phyloP scores from a whole-genome alignment of 2,329 filamentous ascomycete species.

The Corynespora cassiicola region DNA sequence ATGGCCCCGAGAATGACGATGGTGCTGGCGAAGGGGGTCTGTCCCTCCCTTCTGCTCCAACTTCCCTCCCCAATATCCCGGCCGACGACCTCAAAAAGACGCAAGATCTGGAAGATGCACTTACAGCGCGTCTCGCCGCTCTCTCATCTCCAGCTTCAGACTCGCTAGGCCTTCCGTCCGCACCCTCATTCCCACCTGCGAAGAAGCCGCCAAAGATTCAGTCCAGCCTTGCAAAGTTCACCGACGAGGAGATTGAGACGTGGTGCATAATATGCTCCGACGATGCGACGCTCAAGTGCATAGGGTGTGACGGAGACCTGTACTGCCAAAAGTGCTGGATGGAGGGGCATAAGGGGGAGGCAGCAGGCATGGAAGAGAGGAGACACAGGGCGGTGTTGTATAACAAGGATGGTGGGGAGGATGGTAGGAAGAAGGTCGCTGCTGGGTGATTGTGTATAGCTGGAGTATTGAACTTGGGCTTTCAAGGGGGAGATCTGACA shows the following conservation, averaged over 20 bases:
- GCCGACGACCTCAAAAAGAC: slow-evolving; percentile 30
- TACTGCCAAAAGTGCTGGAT: slow-evolving; percentile 83
- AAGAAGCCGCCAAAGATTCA: slow-evolving; percentile 42
- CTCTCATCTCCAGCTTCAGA: slow-evolving; percentile 41
- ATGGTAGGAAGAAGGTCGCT: slow-evolving; percentile 24
- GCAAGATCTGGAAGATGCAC: slow-evolving; percentile 50
- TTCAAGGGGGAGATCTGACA: too few relatives aligned
- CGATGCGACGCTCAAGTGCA: slow-evolving; percentile 74
- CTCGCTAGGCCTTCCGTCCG: slow-evolving; percentile 51
- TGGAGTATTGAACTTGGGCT: too few relatives aligned
- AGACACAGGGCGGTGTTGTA: slow-evolving; percentile 72
- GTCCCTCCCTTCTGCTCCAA: slow-evolving; percentile 54
- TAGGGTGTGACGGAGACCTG: slow-evolving; percentile 73
- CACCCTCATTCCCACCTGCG: slow-evolving; percentile 52
- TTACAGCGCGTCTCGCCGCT: slow-evolving; percentile 54
- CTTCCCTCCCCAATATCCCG: slow-evolving; percentile 26
- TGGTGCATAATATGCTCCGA: slow-evolving; percentile 88
- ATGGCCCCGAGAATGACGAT: slow-evolving; percentile 6
- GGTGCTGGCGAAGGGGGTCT: slow-evolving; percentile 18
- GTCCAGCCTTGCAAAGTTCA: slow-evolving; percentile 50
- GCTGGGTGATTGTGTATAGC: too few relatives aligned
- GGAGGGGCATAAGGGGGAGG: slow-evolving; percentile 76
- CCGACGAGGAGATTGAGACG: slow-evolving; percentile 74
- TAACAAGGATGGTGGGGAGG: slow-evolving; percentile 15
- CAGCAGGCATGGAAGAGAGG: slow-evolving; percentile 73